These are phyloP conservation scores for Podospora pseudocomata DNA, from an alignment of 495 filamentous ascomycete genomes.

Conservation along the genomic window DNA sequence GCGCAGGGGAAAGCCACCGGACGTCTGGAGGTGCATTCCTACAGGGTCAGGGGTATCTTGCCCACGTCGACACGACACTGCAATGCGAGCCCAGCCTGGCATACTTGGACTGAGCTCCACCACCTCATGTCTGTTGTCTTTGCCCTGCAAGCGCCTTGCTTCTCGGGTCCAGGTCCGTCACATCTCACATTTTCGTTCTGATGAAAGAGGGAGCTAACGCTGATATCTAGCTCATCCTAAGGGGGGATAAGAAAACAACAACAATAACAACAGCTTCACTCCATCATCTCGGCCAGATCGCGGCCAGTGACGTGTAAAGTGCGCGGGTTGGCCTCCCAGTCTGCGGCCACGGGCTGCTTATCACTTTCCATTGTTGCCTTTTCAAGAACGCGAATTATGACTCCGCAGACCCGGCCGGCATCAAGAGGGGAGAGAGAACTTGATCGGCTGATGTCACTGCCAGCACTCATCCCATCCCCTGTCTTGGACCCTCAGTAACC, in stretches of 20 bases:
- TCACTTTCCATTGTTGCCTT: constrained; percentile 21
- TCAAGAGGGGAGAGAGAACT: neutral
- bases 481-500: too few relatives aligned
- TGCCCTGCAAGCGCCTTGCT: constrained; percentile 10
- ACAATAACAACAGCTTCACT: neutral
- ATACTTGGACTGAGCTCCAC: neutral
- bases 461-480: too few relatives aligned
- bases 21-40: neutral
- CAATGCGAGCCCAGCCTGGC: neutral
- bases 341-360: constrained; percentile 26
- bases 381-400: constrained; percentile 8
- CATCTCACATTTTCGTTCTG: neutral
- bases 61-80: neutral
- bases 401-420: neutral
- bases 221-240: neutral
- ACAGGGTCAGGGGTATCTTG: neutral
- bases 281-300: constrained; percentile 18
- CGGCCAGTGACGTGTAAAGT: constrained; percentile 28
- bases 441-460: neutral
- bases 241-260: neutral
- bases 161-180: constrained; percentile 4
- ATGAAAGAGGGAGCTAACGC: neutral
- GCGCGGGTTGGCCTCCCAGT: constrained; percentile 25
- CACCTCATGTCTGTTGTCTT: neutral
- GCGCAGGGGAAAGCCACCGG: constrained; percentile 3